Evolutionary conservation across 768 basidiomycete species (phyloP), one percentile per base, ranked within the genome.

Genomic region (Cystobasidium tubakii): DNA sequence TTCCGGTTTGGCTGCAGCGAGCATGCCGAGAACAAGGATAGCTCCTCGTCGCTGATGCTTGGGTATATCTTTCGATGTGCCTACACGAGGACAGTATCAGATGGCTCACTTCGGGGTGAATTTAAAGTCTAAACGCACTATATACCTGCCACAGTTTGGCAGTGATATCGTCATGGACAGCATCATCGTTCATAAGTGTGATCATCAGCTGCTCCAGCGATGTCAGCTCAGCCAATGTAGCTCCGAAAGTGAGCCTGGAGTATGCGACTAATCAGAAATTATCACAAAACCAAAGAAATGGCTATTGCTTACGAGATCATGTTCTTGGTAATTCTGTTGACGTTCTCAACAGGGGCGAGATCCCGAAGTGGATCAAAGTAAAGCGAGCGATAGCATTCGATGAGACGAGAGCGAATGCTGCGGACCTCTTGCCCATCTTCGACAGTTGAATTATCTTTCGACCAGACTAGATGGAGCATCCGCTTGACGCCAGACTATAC

Each of bases 391-490:
- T 98, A 99, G 78, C 88, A 90, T 78, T 98, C 95, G 75, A 99
- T 84, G 43, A 98, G 84, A 39, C 89, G 85, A 60, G 90, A 88
- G 4, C 92, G 87, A 73, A 98, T 85, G 31, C 95, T 92, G 80
- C 93, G 94, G 57, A 92, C 81, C 80, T 94, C 91, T 76, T 88
- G 87, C 21, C 67, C 79, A 17, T 46, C 66, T 66, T 70, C 74
- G n/a, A 89, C 87, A 27, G 86, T 84, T 64, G 83, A 89, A 79
- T 92, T 92, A 79, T 99, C 95, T 80, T 98, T 98, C 31, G 87
- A 86, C 96, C 96, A 98, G 77, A 99, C 91, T 29, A 99, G 84
- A 81, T 98, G 96, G 17, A 99, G 80, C 95, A 98, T 97, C 79
- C 88, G 91, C 83, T 90, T 92, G 79, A 99, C 88, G 0, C 96